phyloP scores from a whole-genome alignment of 202 grass and related monocot species.

The Carex arenaria region DNA sequence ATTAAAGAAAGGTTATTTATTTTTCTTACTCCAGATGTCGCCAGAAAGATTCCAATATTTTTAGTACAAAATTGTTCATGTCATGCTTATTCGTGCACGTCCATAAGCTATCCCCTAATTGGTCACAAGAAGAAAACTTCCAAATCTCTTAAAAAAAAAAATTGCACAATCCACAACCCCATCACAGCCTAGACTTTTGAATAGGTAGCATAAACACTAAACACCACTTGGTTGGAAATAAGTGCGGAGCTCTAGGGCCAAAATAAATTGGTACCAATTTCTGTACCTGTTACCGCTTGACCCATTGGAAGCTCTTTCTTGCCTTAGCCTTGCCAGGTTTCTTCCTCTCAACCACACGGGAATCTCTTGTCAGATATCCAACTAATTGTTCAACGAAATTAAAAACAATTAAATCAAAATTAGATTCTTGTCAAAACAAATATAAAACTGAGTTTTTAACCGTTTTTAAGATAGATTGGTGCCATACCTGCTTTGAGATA shows the following conservation, averaged over 20 bases:
- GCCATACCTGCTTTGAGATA: slow-evolving; percentile 85
- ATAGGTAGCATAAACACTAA: slow-evolving; percentile 3
- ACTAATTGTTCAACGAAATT: slow-evolving; percentile 32
- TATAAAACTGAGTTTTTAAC: not conserved
- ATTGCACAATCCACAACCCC: not conserved
- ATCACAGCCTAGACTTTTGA: not conserved
- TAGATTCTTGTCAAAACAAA: slow-evolving; percentile 5
- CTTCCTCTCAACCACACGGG: slow-evolving; percentile 79
- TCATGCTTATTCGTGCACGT: slow-evolving; percentile 14
- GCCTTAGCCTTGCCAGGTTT: slow-evolving; percentile 97
- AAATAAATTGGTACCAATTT: not conserved
- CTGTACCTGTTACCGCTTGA: slow-evolving; percentile 87
- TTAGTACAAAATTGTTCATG: slow-evolving; percentile 17
- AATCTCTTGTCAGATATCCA: slow-evolving; percentile 90
- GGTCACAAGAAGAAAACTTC: not conserved
- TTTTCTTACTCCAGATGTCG: not conserved
- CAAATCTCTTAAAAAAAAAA: not conserved
- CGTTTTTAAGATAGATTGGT: not conserved
- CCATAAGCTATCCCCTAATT: not conserved
- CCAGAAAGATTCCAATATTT: not conserved
- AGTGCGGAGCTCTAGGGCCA: not conserved
- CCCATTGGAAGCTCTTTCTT: slow-evolving; percentile 98
- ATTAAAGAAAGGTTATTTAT: not conserved
- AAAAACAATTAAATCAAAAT: not conserved
- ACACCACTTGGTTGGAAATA: not conserved